Evolutionary conservation across 345 rosid species (phyloP).

Genomic region (Sonneratia alba): DNA sequence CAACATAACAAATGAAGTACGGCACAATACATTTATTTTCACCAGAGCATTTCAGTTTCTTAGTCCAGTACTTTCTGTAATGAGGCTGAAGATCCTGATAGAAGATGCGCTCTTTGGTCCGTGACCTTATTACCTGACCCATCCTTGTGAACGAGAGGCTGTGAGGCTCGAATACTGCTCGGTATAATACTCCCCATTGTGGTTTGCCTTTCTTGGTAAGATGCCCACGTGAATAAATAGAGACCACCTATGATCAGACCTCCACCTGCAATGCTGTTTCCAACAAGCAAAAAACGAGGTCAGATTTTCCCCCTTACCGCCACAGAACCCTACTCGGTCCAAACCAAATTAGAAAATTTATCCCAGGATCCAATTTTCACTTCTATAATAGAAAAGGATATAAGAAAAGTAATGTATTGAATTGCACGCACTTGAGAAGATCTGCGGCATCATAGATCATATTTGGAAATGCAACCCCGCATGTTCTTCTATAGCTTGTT

Average conservation of each 20-base stretch:
- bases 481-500: not conserved
- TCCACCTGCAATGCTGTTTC: constrained; percentile 65
- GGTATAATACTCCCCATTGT: constrained; percentile 20
- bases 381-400: no score
- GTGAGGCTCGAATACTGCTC: constrained; percentile 22
- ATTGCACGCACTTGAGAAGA: no score
- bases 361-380: not conserved
- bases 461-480: no score
- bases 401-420: no score
- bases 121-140: constrained; percentile 5
- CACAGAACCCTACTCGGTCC: no score
- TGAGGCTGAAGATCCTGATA: constrained; percentile 27
- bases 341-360: not conserved
- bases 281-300: constrained; percentile 5
- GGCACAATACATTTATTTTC: not conserved
- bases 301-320: not conserved
- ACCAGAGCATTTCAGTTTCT: not conserved
- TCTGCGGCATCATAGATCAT: no score
- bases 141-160: constrained; percentile 51
- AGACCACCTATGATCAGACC: constrained; percentile 67
- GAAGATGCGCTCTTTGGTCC: constrained; percentile 37
- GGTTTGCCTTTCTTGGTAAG: constrained; percentile 47
- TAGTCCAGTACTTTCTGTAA: constrained; percentile 35
- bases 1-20: not conserved
- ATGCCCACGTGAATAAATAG: constrained; percentile 88